Percentiles rank a stretch among this genome's conserved stretches.
Conservation (phyloP, 2,329 filamentous ascomycete genomes). For the Aschersonia sp. region DNA sequence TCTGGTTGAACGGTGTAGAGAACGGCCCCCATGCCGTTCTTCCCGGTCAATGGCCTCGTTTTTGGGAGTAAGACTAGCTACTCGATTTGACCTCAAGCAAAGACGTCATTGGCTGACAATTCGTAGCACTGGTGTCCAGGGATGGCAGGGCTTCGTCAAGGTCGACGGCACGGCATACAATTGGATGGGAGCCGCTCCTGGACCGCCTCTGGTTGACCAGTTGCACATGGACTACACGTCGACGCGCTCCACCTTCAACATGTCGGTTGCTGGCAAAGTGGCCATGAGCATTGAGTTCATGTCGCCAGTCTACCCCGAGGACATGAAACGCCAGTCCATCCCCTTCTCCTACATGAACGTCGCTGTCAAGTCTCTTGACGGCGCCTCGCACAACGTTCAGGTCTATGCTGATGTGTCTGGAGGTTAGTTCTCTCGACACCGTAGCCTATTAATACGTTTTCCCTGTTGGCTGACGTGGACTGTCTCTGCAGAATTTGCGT, state of each 20-base stretch:
- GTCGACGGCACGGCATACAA: conserved; percentile 51
- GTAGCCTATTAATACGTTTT: background rate
- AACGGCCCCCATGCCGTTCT: conserved; percentile 52
- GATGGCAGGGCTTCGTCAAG: conserved; percentile 55
- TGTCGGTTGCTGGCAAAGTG: conserved; percentile 47
- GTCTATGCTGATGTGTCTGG: conserved; percentile 57
- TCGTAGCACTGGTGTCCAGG: conserved; percentile 34
- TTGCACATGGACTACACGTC: conserved; percentile 55
- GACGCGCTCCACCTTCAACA: conserved; percentile 55
- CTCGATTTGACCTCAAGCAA: background rate
- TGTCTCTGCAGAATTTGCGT: conserved; percentile 48
- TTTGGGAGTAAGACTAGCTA: conserved; percentile 44
- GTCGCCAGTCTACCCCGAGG: conserved; percentile 53
- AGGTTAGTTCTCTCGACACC: conserved; percentile 5
- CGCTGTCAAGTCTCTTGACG: conserved; percentile 47
- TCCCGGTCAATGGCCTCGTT: conserved; percentile 53
- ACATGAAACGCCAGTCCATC: conserved; percentile 53
- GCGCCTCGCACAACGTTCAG: conserved; percentile 46
- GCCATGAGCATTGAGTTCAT: conserved; percentile 55
- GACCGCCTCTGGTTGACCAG: conserved; percentile 39
- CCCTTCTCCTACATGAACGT: conserved; percentile 58
- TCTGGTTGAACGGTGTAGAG: conserved; percentile 49
- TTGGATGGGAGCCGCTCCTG: conserved; percentile 50
- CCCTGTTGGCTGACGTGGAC: background rate
- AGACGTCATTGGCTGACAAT: background rate